Conservation (phyloP, 352 stramenopile species). For the Phytophthora litchii region DNA sequence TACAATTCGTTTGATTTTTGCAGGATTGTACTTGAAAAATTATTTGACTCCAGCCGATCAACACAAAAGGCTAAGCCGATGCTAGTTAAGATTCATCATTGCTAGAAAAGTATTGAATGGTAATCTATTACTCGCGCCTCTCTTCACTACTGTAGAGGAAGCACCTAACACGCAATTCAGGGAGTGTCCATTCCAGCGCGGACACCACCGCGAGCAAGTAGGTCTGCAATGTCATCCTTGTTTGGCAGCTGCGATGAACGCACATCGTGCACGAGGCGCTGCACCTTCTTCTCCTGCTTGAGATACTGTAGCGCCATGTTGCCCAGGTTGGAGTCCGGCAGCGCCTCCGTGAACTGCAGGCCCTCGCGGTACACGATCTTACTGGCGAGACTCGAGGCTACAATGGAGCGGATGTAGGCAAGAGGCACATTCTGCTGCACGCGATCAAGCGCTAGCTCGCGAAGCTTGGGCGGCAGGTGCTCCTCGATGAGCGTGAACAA, state of each 20-base stretch:
- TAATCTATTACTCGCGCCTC: not conserved
- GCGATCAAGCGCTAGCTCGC: conserved; percentile 93
- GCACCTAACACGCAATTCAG: not conserved
- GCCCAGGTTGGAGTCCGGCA: conserved; percentile 91
- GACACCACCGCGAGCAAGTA: conserved; percentile 77
- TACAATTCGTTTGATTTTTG: no score
- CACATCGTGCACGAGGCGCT: conserved; percentile 80
- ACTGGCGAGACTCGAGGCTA: conserved; percentile 95
- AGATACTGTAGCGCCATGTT: conserved; percentile 94
- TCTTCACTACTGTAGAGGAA: not conserved
- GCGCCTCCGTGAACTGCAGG: conserved; percentile 94
- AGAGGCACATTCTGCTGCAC: conserved; percentile 93
- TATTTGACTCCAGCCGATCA: no score
- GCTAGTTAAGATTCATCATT: no score
- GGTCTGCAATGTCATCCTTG: conserved; percentile 74
- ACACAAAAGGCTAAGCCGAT: no score
- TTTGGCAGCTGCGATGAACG: conserved; percentile 52
- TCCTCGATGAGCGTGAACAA: conserved; percentile 88
- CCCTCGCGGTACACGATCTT: conserved; percentile 99
- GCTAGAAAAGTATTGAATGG: not conserved
- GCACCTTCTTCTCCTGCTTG: conserved; percentile 95
- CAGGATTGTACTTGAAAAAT: no score
- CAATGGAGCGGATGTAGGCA: conserved; percentile 97
- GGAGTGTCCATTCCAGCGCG: conserved; percentile 58
- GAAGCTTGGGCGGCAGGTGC: conserved; percentile 94